Percentiles rank a stretch among this genome's conserved stretches.
Conservation (phyloP, 78 protist genomes). For the Monosiga brevicollis region DNA sequence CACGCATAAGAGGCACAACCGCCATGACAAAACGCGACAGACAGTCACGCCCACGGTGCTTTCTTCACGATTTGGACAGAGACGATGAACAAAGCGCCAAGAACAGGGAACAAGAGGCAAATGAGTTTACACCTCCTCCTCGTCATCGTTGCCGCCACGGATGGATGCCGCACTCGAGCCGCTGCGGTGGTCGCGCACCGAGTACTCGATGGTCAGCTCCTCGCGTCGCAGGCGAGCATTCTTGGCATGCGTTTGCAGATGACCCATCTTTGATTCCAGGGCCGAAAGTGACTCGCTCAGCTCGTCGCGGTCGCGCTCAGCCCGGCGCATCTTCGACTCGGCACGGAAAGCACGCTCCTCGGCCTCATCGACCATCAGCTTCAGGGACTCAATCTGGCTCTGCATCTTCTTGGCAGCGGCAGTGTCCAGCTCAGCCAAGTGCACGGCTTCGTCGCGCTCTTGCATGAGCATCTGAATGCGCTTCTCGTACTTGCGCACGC, state of each 20-base stretch:
- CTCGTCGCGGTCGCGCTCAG: slow-evolving; percentile 9
- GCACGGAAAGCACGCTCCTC: background rate
- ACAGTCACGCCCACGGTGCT: too few relatives aligned
- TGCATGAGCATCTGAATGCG: background rate
- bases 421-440: background rate
- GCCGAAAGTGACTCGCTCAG: slow-evolving; percentile 2
- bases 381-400: background rate
- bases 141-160: too few relatives aligned
- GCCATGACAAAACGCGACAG: too few relatives aligned
- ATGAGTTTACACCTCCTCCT: too few relatives aligned
- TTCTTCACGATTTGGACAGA: too few relatives aligned
- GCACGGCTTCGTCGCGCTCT: slow-evolving; percentile 7
- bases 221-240: background rate
- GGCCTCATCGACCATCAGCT: background rate
- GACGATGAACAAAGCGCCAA: too few relatives aligned
- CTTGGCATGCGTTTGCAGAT: background rate
- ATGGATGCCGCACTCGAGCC: too few relatives aligned
- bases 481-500: slow-evolving; percentile 1
- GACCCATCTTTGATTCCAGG: background rate
- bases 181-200: too few relatives aligned
- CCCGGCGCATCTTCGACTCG: background rate
- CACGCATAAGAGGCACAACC: too few relatives aligned
- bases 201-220: background rate
- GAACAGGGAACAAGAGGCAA: too few relatives aligned
- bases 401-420: background rate